These are phyloP conservation scores for Cryphonectria parasitica DNA, from an alignment of 2,329 filamentous ascomycete species.

Conservation along the genomic window DNA sequence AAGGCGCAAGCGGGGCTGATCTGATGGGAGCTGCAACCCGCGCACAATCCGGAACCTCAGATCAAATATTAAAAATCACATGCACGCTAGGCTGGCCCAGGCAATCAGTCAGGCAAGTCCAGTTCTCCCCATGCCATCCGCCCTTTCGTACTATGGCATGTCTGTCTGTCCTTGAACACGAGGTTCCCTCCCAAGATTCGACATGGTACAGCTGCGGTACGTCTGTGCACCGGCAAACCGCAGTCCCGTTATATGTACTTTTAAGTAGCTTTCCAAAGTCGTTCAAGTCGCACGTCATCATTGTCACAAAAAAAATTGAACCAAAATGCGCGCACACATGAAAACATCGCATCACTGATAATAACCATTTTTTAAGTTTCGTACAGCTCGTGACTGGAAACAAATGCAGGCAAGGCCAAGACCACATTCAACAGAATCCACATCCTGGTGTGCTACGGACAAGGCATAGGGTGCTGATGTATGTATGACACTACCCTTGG, in stretches of 20 bases:
- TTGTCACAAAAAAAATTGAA: not conserved
- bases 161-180: slow-evolving; percentile 1
- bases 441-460: not conserved
- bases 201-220: slow-evolving; percentile 1
- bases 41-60: not conserved
- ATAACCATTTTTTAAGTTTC: not conserved
- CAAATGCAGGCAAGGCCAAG: not conserved
- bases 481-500: not conserved
- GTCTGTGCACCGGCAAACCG: not conserved
- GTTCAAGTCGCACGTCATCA: not conserved
- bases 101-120: not conserved
- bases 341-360: not conserved
- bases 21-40: slow-evolving; percentile 2
- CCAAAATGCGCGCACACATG: not conserved
- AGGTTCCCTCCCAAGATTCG: not conserved
- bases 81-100: slow-evolving; percentile 5
- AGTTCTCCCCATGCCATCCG: not conserved
- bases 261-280: not conserved
- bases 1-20: slow-evolving; percentile 4
- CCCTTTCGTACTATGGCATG: too few relatives aligned
- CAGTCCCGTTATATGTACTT: not conserved
- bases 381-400: not conserved
- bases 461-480: slow-evolving; percentile 3
- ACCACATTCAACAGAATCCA: not conserved
- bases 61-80: slow-evolving; percentile 5